Base-by-base conservation (phyloP, 2,329 filamentous ascomycete genomes). In the Ilyonectria robusta region DNA sequence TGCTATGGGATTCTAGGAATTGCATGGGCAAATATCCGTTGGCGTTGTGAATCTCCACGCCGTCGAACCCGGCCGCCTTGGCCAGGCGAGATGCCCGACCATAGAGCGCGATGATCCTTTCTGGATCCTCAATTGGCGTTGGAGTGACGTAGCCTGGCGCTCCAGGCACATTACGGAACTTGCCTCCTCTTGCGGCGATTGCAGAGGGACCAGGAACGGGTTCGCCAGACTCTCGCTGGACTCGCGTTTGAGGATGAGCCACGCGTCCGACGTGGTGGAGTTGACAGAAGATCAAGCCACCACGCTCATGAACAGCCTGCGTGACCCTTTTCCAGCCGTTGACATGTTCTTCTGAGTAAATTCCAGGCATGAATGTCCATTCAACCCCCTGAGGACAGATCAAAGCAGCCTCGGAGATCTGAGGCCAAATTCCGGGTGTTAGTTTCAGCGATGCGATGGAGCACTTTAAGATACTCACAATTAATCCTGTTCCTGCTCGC, bases 51-150 rank as follows among this genome's bases (percentile, higher is more conserved):
- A 84, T 76, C 69, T 94, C 92, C 59, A 94, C 87, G 3, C 88
- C 89, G 75, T 94, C 92, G 50, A 91, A 90, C 0, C 92, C 92
- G 2, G 87, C 88, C 1, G 85, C 83, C 2, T 93, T 78, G 0
- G 91, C 86, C 21, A 87, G 54, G 19, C 57, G 46, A 7, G 62
- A 59, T 10, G 62, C 62, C 11, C 31, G 31, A 26, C 46, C 33
- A 33, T 59, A 59, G 7, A 59, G 33, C 29, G 51, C 31, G 19
- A 59, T 59, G 17, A 59, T 50, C 23, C 11, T 29, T 19, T 44
- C 21, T 3, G 57, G 57, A 26, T 59, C 57, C 4, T 51, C 46
- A 17, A 59, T 59, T 26, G 42, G 42, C 37, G 44, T 47, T 47
- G 57, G 57, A 3, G 47, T 40, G 33, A 48, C 46, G 17, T 59